phyloP scores from a whole-genome alignment of 495 filamentous ascomycete genomes.

The Penicillium longicatenatum region DNA sequence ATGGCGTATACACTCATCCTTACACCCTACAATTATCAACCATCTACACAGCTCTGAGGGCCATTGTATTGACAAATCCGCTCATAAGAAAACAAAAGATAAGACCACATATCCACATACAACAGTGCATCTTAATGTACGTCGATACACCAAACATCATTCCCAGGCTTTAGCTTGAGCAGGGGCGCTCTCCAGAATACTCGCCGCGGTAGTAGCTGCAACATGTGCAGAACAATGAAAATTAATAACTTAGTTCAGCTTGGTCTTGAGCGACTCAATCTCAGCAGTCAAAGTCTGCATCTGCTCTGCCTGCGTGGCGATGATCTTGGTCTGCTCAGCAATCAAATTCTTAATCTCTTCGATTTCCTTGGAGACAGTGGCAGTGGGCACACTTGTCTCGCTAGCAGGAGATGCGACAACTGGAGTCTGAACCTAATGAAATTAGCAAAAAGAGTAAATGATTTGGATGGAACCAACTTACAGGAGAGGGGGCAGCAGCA shows the following conservation, averaged over 20 bases:
- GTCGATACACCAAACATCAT: constrained; percentile 11
- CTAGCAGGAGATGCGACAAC: constrained; percentile 19
- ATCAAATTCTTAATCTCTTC: constrained; percentile 48
- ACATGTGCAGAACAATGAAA: constrained; percentile 3
- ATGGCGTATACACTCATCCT: no score
- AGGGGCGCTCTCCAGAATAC: constrained; percentile 2
- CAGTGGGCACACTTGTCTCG: constrained; percentile 23
- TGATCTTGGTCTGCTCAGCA: constrained; percentile 47
- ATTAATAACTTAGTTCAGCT: constrained; percentile 32
- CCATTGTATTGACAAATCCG: constrained; percentile 34
- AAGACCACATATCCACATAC: constrained; percentile 29
- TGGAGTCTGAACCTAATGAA: constrained; percentile 21
- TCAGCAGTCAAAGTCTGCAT: constrained; percentile 47
- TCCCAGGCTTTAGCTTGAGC: neutral
- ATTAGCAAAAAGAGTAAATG: constrained; percentile 12
- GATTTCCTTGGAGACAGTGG: constrained; percentile 40
- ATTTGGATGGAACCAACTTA: neutral
- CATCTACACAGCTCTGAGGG: constrained; percentile 10
- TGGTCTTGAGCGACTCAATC: constrained; percentile 49
- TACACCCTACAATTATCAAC: neutral
- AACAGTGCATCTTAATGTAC: constrained; percentile 17
- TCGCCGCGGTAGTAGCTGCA: constrained; percentile 9
- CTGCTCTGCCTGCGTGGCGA: constrained; percentile 46
- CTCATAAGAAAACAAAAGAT: constrained; percentile 26
- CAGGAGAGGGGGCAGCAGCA: constrained; percentile 7